Evolutionary conservation across 2,329 filamentous ascomycete genomes (phyloP), one percentile per base, ranked within the genome.

Genomic region (Nannizziopsis arthrosporioides): DNA sequence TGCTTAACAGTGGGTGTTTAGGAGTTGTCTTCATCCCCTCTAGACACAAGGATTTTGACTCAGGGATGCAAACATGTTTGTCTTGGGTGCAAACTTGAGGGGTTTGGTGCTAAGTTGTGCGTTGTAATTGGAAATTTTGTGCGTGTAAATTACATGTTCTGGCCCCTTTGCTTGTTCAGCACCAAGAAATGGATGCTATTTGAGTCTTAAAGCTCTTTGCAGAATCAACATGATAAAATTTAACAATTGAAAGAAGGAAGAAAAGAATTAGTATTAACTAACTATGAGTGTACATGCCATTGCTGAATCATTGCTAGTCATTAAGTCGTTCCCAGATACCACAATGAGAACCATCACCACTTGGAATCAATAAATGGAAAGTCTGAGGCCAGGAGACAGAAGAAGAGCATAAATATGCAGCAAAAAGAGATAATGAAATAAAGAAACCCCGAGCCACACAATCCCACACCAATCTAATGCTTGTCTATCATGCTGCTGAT

Each of bases 401-500:
- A 22, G 18, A 10, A 46, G 31, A 46, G 22, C 30, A 40, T 3
- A 32, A 15, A 15, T 17, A 42, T 17, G 36, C 31, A 14, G 35
- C 12, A 42, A 12, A 44, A 37, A 47, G 22, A 15, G 22, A 4
- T 4, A 27, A 27, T 27, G 22, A 27, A 7, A 27, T 17, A 49
- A 41, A 41, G 44, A 18, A 40, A 30, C n/a, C 34, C 44, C 19
- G 43, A 31, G 39, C 40, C 40, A 47, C 37, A 50, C 42, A 46
- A 40, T 19, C 47, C 51, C 39, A 37, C 44, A 32, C 48, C 51
- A 42, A 42, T 53, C 48, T 50, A 50, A 50, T 44, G 47, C 51
- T 53, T 42, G 44, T 53, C 51, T 53, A 53, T 53, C 43, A 48
- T 43, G 37, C 39, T 45, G 40, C 42, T 41, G 30, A 39, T 42